Evolutionary conservation across 2,329 filamentous ascomycete genomes (phyloP).

Genomic region (Claviceps spartinae): DNA sequence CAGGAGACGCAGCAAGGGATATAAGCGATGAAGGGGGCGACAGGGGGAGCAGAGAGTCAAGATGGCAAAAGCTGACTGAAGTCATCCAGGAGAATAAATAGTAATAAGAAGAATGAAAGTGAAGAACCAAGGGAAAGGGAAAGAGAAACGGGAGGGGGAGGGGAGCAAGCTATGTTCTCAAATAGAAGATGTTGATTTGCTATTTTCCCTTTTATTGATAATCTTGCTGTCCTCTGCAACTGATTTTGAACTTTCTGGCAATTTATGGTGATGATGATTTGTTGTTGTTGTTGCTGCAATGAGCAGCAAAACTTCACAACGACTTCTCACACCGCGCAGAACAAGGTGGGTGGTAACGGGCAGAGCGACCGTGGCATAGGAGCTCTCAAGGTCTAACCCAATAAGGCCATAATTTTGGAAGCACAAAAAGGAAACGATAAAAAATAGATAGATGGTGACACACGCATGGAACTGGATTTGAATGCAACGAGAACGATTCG

Average conservation of each 20-base stretch:
- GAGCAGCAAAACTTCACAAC: neutral
- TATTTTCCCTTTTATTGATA: neutral
- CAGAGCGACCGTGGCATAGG: neutral
- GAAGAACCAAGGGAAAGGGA: neutral
- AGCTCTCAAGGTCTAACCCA: neutral
- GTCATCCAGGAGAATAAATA: neutral
- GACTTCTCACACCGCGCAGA: slow-evolving; percentile 1
- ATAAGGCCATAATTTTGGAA: slow-evolving; percentile 1
- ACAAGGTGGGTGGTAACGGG: slow-evolving; percentile 2
- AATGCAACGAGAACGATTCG: slow-evolving; percentile 8
- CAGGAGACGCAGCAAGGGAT: neutral
- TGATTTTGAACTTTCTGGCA: neutral
- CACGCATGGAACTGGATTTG: slow-evolving; percentile 4
- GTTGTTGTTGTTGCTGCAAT: neutral
- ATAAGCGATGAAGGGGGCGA: neutral
- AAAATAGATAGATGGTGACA: slow-evolving; percentile 3
- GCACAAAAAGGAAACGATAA: neutral
- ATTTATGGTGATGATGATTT: neutral
- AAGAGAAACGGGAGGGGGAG: neutral
- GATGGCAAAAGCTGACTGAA: neutral
- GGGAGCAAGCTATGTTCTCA: neutral
- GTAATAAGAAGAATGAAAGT: neutral
- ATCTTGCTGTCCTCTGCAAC: neutral
- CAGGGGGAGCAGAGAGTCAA: neutral
- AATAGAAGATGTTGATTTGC: neutral